phyloP scores from a whole-genome alignment of 2,329 filamentous ascomycete genomes.

The Pseudocercospora cruenta region DNA sequence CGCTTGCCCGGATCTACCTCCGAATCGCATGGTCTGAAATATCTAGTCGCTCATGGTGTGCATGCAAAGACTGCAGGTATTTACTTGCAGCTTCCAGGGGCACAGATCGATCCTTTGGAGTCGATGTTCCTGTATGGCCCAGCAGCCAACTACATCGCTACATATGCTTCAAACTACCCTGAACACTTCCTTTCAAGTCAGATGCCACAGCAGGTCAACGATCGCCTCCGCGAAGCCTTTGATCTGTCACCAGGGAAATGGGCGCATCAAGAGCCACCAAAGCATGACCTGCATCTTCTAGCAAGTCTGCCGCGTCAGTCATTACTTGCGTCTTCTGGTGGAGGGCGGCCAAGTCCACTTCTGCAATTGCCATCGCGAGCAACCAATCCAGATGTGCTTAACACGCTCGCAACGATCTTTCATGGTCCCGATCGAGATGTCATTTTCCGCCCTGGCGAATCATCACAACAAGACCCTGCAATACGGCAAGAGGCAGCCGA shows the following conservation, averaged over 20 bases:
- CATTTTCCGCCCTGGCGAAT: slow-evolving; percentile 31
- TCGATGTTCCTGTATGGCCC: slow-evolving; percentile 58
- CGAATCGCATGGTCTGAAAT: slow-evolving; percentile 49
- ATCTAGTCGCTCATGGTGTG: slow-evolving; percentile 55
- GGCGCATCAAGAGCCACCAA: slow-evolving; percentile 59
- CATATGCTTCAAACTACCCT: slow-evolving; percentile 59
- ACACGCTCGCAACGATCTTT: slow-evolving; percentile 59
- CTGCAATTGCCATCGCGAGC: slow-evolving; percentile 56
- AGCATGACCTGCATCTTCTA: slow-evolving; percentile 61
- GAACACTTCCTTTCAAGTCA: slow-evolving; percentile 57
- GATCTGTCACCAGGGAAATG: slow-evolving; percentile 51
- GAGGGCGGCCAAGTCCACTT: slow-evolving; percentile 46
- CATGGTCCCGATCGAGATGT: slow-evolving; percentile 53
- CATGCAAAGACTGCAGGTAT: slow-evolving; percentile 56
- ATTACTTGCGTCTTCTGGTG: slow-evolving; percentile 48
- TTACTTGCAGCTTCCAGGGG: slow-evolving; percentile 55
- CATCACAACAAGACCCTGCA: slow-evolving; percentile 32
- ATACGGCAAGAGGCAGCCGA: slow-evolving; percentile 53
- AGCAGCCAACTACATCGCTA: slow-evolving; percentile 61
- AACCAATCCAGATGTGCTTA: slow-evolving; percentile 58
- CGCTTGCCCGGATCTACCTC: background rate
- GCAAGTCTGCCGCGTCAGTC: slow-evolving; percentile 59
- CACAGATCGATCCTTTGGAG: slow-evolving; percentile 53
- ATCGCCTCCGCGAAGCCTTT: slow-evolving; percentile 52
- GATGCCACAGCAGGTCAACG: slow-evolving; percentile 50